Base-by-base conservation (phyloP, 176 grass and related monocot species). In the Rhipidocladum racemiflorum region DNA sequence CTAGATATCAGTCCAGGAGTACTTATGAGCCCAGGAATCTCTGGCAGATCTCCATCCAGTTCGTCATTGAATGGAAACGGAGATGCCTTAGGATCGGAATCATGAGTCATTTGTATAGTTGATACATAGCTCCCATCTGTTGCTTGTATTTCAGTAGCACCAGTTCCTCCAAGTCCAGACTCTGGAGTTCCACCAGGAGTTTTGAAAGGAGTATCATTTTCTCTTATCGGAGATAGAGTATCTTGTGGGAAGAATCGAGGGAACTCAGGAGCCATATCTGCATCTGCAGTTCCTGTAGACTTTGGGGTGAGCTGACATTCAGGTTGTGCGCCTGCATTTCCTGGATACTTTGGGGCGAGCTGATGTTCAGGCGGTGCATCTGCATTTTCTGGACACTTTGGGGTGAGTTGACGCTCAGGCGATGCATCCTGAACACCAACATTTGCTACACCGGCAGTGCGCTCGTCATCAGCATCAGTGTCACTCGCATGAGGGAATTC, bases 41-140 rank as follows among this genome's bases (percentile, higher is more conserved):
- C 78, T 36, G 85, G 81, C 18, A 71, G 74, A 76, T 89, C 87
- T 78, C 53, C 62, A 9, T 87, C 53, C 72, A 70, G 23, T 53
- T 94, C 89, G 21, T 87, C 84, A 50, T 80, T 53, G 13, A 89
- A 81, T 35, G 80, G 79, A 77, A 89, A 91, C 27, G 87, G 83
- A 43, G 78, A 77, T 45, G 24, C 23, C 59, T 57, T 40, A 68
- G 40, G 70, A 38, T 82, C 68, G 18, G 66, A 35, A 5, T 27
- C 70, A 51, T n/a, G 15, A 74, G 66, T 79, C 45, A 32, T 68
- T 59, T 85, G 64, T 75, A 74, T 81, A 66, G 29, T 30, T 56
- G 70, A 73, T 48, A 62, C 21, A 86, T 68, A 79, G 35, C 73
- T 91, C 38, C 24, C 49, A 46, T 66, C 49, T 69, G 74, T 76